A percentile compares a stretch with the other conserved stretches of the same genome.
These are phyloP conservation scores for Dictyostelium intermedium DNA, from an alignment of 78 protist species.

Conservation along the genomic window DNA sequence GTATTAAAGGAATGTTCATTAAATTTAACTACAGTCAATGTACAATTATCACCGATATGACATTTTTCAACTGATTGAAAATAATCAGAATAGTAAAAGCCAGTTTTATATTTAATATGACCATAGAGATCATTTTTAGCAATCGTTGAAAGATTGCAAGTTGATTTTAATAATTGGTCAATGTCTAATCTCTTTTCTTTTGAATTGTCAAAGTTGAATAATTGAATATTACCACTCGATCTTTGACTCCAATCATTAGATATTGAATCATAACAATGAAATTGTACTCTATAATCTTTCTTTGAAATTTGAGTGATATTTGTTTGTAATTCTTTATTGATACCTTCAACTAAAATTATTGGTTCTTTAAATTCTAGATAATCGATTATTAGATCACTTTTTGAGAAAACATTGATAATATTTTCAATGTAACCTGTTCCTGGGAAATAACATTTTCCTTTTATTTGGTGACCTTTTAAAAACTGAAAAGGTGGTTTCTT, in stretches of 20 bases:
- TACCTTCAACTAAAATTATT: neutral
- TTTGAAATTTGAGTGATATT: neutral
- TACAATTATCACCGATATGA: neutral
- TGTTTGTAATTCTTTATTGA: neutral
- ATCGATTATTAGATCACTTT: neutral
- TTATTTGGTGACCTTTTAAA: neutral
- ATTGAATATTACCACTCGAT: neutral
- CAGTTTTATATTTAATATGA: neutral
- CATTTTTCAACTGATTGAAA: neutral
- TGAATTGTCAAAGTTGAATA: neutral
- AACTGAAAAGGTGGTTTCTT: neutral
- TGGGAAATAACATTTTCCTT: neutral
- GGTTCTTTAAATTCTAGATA: neutral
- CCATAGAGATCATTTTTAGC: neutral
- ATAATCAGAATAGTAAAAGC: neutral
- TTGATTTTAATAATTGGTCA: neutral
- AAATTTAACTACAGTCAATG: neutral
- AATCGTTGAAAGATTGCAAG: neutral
- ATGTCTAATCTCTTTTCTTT: neutral
- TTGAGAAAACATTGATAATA: neutral
- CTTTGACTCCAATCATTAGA: neutral
- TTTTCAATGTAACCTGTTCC: neutral
- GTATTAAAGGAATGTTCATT: no score
- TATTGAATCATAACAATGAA: neutral
- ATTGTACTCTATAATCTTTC: neutral